phyloP scores from a whole-genome alignment of 2,329 filamentous ascomycete species.

The Trichophyton equinum region DNA sequence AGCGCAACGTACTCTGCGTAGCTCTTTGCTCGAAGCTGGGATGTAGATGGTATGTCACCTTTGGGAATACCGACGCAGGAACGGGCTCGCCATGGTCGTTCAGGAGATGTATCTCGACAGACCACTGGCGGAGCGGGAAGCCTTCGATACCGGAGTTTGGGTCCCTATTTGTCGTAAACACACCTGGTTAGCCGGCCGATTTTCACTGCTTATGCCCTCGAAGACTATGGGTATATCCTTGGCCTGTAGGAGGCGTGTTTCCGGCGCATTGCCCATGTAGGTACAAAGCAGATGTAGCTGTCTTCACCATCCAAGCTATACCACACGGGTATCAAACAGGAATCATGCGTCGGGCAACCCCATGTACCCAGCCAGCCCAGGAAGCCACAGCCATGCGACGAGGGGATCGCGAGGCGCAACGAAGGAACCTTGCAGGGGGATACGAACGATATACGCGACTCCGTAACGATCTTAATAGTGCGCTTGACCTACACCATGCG shows the following conservation, averaged over 20 bases:
- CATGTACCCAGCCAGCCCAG: background rate
- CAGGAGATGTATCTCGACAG: slow-evolving; percentile 68
- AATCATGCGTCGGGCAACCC: background rate
- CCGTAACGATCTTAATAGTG: slow-evolving; percentile 81
- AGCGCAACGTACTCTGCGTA: slow-evolving; percentile 56
- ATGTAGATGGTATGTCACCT: slow-evolving; percentile 85
- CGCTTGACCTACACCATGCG: slow-evolving; percentile 52
- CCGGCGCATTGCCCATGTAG: background rate
- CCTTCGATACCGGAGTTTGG: slow-evolving; percentile 72
- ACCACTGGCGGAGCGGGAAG: slow-evolving; percentile 89
- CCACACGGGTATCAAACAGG: background rate
- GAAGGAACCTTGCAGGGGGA: background rate
- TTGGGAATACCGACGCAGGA: slow-evolving; percentile 74
- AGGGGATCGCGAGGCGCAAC: background rate
- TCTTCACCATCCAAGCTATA: background rate
- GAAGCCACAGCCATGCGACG: background rate
- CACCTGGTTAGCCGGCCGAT: background rate
- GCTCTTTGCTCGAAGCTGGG: slow-evolving; percentile 77
- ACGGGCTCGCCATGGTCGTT: slow-evolving; percentile 78
- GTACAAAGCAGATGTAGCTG: background rate
- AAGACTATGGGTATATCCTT: too few species aligned
- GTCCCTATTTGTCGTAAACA: slow-evolving; percentile 34
- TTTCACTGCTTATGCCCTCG: background rate
- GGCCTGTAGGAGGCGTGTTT: background rate
- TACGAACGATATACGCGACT: slow-evolving; percentile 77